These are phyloP conservation scores for Austroboletus novae-zelandiae DNA, from an alignment of 1,284 basidiomycete genomes.

Conservation along the genomic window DNA sequence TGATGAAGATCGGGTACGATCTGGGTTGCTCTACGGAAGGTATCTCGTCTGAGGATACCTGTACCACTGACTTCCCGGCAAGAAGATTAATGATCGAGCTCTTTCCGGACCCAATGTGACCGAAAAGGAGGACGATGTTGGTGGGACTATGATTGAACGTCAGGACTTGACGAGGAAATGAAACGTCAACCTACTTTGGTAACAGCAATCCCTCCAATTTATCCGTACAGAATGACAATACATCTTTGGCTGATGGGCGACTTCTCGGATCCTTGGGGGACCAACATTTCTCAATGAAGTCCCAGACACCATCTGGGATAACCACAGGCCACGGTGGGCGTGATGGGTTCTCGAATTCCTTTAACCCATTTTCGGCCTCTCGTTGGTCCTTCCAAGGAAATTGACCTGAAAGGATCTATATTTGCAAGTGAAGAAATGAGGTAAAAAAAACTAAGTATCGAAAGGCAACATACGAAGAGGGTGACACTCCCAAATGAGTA, in stretches of 20 bases:
- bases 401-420: conserved; percentile 4
- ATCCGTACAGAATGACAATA: not conserved
- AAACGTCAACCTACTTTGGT: conserved; percentile 1
- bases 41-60: not conserved
- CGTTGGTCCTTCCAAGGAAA: not conserved
- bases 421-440: not conserved
- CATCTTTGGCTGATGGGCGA: conserved; percentile 3
- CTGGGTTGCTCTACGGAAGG: not conserved
- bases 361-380: not conserved
- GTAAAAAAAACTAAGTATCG: not conserved
- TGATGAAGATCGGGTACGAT: not conserved
- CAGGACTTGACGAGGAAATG: not conserved
- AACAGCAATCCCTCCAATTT: not conserved
- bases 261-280: not conserved
- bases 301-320: conserved; percentile 5
- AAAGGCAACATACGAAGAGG: not conserved
- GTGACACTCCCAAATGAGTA: conserved; percentile 12
- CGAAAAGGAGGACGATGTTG: not conserved
- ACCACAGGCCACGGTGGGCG: conserved; percentile 2
- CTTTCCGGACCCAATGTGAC: not conserved
- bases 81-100: conserved; percentile 7
- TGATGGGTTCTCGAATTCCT: conserved; percentile 2
- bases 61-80: not conserved
- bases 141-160: not conserved
- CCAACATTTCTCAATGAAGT: conserved; percentile 9